Evolutionary conservation across 768 basidiomycete species (phyloP), one percentile per base, ranked within the genome.

Genomic region (Scleroderma citrinum): DNA sequence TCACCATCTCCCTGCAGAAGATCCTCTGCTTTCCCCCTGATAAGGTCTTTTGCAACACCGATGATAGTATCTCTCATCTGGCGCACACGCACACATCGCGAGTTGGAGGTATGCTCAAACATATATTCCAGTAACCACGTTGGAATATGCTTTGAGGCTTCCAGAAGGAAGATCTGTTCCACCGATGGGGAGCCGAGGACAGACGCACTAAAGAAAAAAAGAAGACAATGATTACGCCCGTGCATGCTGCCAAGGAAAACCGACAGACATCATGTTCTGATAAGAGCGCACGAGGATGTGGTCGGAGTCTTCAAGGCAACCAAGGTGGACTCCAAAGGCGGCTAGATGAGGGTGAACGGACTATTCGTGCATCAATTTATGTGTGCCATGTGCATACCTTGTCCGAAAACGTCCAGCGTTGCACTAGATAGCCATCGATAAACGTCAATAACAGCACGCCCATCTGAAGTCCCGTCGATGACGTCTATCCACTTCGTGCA

Each of bases 371-470:
- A 20, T 20, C n/a, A n/a, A 21, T 39, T 3, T 6, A 39, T 19
- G 19, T 20, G 16, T 21, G 10, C 16, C 11, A 7, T 20, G 13
- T 11, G 21, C 57, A 26, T 46, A 71, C 71, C 65, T 56, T 69
- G 63, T 0, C 87, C 87, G 44, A 90, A 88, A 44, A 85, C 76
- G 56, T 92, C 88, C 16, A 90, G 69, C 3, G 87, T 87, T 46
- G 76, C 77, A 41, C 80, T 76, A 43, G 76, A 78, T 7, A 89
- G 66, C 78, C 82, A 86, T 23, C 32, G 47, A 14, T 69, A 60
- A 13, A 72, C 53, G 55, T 75, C 62, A 11, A 73, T 48, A 6
- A 70, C 59, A 12, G 54, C 56, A 17, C 67, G 61, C 19, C 63
- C 60, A 30, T 67, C 55, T 17, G 55, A 46, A 26, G 62, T 62